Evolutionary conservation across 1,139 yeast genomes (phyloP).

Genomic region (Saccharomyces hybrid): DNA sequence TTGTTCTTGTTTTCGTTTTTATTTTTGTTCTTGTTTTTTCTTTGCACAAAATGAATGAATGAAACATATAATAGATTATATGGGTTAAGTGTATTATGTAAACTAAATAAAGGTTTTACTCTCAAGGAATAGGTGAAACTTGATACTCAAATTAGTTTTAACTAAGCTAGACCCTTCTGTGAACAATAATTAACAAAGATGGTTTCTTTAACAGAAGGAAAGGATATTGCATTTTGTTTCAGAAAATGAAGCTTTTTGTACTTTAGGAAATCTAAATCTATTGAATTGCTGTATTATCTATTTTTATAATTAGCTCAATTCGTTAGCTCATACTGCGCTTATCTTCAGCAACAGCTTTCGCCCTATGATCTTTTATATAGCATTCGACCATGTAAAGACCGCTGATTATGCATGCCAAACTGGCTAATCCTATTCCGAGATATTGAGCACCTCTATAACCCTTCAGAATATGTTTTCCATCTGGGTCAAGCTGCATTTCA

Average conservation of each 20-base stretch:
- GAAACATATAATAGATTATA: neutral
- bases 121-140: too few species aligned
- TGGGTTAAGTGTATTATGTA: neutral
- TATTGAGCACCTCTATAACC: slow-evolving; percentile 42
- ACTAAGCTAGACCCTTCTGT: too few species aligned
- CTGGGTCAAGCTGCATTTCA: slow-evolving; percentile 35
- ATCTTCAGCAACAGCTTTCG: neutral
- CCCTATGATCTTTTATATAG: slow-evolving; percentile 1
- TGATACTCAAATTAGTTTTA: too few species aligned
- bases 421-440: slow-evolving; percentile 30
- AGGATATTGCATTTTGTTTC: too few species aligned
- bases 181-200: too few species aligned
- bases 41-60: too few species aligned
- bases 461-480: slow-evolving; percentile 26
- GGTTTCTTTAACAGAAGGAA: too few species aligned
- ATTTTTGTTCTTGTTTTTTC: neutral
- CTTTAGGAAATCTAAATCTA: too few species aligned
- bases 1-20: neutral
- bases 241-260: too few species aligned
- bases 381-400: slow-evolving; percentile 7
- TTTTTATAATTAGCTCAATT: too few species aligned
- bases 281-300: too few species aligned
- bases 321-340: too few species aligned
- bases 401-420: slow-evolving; percentile 12
- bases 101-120: neutral